phyloP scores from a whole-genome alignment of 805 yeast genomes.

The Saturnispora serradocipensis region DNA sequence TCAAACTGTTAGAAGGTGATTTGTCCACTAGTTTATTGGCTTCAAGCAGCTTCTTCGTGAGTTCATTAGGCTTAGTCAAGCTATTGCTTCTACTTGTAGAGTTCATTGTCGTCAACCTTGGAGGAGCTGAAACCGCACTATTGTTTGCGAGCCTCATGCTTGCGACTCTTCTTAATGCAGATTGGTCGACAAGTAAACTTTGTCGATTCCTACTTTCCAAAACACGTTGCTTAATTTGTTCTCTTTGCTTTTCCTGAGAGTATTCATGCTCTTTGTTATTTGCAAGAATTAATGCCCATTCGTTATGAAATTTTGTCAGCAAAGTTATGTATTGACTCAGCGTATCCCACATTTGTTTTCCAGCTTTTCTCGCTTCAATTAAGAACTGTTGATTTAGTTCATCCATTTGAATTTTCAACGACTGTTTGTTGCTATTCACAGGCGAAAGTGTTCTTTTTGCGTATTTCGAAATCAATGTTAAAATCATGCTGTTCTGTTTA shows the following conservation, averaged over 20 bases:
- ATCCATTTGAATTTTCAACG: slow-evolving; percentile 5
- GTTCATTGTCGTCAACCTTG: not conserved
- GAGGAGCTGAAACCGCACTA: not conserved
- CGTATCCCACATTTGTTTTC: slow-evolving; percentile 31
- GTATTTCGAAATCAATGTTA: slow-evolving; percentile 39
- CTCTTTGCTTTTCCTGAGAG: slow-evolving; percentile 27
- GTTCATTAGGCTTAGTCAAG: slow-evolving; percentile 1
- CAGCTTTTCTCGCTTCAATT: slow-evolving; percentile 33
- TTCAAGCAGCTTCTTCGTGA: slow-evolving; percentile 2
- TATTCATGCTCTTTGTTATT: slow-evolving; percentile 33
- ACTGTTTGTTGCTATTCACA: not conserved
- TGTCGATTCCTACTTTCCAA: slow-evolving; percentile 14
- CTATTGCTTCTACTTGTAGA: slow-evolving; percentile 3
- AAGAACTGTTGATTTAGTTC: slow-evolving; percentile 6
- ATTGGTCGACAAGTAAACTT: not conserved
- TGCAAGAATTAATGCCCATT: slow-evolving; percentile 29
- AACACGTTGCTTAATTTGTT: slow-evolving; percentile 18
- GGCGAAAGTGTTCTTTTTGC: slow-evolving; percentile 29
- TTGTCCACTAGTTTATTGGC: not conserved
- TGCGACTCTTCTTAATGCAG: not conserved
- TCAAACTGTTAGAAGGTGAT: not conserved
- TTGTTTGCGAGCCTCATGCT: not conserved
- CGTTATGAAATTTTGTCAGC: slow-evolving; percentile 30
- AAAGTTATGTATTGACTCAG: slow-evolving; percentile 13
- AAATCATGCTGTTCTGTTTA: slow-evolving; percentile 40